Base-by-base conservation (phyloP, 371 early-diverging fungal genomes). In the Lichtheimia hyalospora region DNA sequence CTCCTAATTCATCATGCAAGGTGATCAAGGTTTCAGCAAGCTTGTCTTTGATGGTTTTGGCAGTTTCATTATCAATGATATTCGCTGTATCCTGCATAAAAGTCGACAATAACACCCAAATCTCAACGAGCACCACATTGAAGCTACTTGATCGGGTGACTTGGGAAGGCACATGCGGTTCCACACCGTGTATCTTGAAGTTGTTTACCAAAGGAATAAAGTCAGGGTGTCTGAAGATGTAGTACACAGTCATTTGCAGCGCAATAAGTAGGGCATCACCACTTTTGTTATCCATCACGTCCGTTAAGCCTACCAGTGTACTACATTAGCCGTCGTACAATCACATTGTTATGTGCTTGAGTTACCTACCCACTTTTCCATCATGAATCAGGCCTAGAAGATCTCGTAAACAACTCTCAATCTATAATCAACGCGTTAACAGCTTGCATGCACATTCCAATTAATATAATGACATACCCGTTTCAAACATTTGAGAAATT, bases 1-100 rank as follows among this genome's bases (percentile, higher is more conserved):
- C 82, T 12, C 90, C 90, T 44, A 89, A 71, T 49, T 86, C 84
- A 27, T 84, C 81, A 54, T 89, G 90, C 0, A 84, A 67, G 15
- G 81, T 68, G 42, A 74, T 65, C 15, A 86, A 59, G n/a, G 85
- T 57, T 7, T 81, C 73, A 64, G 73, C 67, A 53, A 76, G 58
- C n/a, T 63, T 44, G 7, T 56, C 10, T 13, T 58, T 50, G 12
- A 24, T 42, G 4, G 34, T 15, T 1, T 42, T 12, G 25, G 15
- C 24, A 3, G 40, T n/a, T 60, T 15, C 0, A 41, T 18, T 52
- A 5, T 55, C 34, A 5, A 53, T 44, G 12, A 23, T 14, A 2
- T 39, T 13, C n/a, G 60, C 53, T 1, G 6, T 14, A 4, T 23
- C 23, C n/a, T 64, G 54, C 2, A 73, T 23, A 18, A 80, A 43